A percentile compares a stretch with the other conserved stretches of the same genome.
Evolutionary conservation across 768 basidiomycete species (phyloP).

Genomic region (Astraeus odoratus): DNA sequence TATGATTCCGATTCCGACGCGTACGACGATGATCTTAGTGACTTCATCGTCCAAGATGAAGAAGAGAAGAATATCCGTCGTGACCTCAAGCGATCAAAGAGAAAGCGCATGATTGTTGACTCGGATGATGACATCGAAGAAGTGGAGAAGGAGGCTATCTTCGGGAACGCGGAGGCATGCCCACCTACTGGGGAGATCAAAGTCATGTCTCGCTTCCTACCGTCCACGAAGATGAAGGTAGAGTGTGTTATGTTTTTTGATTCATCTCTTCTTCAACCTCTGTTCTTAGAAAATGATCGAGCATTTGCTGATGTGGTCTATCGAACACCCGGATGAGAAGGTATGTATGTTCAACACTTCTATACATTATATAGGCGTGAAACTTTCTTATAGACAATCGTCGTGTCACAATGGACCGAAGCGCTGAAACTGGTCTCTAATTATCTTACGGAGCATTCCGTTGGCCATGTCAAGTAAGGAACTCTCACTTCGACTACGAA

Average conservation of each 20-base stretch:
- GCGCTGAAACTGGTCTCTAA: slow-evolving; percentile 58
- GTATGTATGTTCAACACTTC: slow-evolving; percentile 25
- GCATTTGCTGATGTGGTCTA: slow-evolving; percentile 37
- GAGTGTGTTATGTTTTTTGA: slow-evolving; percentile 2
- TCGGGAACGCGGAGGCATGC: slow-evolving; percentile 27
- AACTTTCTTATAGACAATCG: slow-evolving; percentile 37
- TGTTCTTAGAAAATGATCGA: slow-evolving; percentile 50
- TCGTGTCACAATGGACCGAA: slow-evolving; percentile 67
- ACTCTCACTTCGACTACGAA: background rate
- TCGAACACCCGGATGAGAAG: slow-evolving; percentile 54
- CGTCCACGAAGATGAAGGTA: slow-evolving; percentile 74
- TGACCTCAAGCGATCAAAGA: slow-evolving; percentile 34
- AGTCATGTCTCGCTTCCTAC: slow-evolving; percentile 49
- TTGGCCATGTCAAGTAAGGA: slow-evolving; percentile 49
- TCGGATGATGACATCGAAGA: slow-evolving; percentile 37
- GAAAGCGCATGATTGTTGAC: slow-evolving; percentile 36
- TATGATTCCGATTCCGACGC: slow-evolving; percentile 30
- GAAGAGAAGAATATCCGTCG: slow-evolving; percentile 41
- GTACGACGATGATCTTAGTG: slow-evolving; percentile 36
- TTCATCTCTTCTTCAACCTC: background rate
- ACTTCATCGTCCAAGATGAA: slow-evolving; percentile 52
- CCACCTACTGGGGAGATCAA: slow-evolving; percentile 31
- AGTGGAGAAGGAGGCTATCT: slow-evolving; percentile 37
- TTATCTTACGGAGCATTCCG: slow-evolving; percentile 47
- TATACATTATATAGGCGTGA: background rate